Conservation (phyloP, 129 eudicot genomes). For the Helianthus tuberosus region DNA sequence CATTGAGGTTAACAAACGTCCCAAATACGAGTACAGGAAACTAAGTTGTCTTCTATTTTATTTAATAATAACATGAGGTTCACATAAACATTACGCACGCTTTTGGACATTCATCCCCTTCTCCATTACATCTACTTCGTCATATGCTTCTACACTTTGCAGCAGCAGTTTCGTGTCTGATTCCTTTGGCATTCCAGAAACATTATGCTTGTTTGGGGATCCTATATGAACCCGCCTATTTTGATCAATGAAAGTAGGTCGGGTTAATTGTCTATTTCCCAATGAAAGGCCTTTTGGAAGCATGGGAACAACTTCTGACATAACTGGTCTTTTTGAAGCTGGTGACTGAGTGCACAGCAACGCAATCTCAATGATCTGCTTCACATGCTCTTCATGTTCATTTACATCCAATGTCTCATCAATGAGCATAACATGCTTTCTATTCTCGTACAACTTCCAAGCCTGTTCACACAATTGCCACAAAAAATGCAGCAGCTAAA, state of each 20-base stretch:
- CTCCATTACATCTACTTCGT: conserved; percentile 13
- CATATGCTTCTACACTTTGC: conserved; percentile 5
- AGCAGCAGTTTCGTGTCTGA: background rate
- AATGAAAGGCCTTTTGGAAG: conserved; percentile 45
- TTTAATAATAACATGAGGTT: background rate
- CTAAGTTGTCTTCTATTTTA: background rate
- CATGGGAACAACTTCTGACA: conserved; percentile 71
- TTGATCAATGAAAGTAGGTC: conserved; percentile 29
- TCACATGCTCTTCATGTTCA: conserved; percentile 43
- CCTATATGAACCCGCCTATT: conserved; percentile 25
- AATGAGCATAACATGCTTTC: conserved; percentile 36
- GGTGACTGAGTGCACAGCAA: conserved; percentile 70
- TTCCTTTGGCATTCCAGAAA: conserved; percentile 9
- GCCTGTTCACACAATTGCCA: conserved; percentile 40
- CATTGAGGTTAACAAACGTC: background rate
- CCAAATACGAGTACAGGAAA: background rate
- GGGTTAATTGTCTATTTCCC: conserved; percentile 24
- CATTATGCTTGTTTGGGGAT: conserved; percentile 9
- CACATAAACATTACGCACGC: background rate
- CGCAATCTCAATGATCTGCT: conserved; percentile 61
- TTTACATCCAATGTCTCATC: conserved; percentile 52
- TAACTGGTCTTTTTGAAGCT: conserved; percentile 57
- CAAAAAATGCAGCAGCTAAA: too few relatives aligned
- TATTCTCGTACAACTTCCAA: conserved; percentile 61
- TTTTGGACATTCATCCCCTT: conserved; percentile 14